phyloP scores from a whole-genome alignment of 352 stramenopile genomes.

The Vaucheria bursata region DNA sequence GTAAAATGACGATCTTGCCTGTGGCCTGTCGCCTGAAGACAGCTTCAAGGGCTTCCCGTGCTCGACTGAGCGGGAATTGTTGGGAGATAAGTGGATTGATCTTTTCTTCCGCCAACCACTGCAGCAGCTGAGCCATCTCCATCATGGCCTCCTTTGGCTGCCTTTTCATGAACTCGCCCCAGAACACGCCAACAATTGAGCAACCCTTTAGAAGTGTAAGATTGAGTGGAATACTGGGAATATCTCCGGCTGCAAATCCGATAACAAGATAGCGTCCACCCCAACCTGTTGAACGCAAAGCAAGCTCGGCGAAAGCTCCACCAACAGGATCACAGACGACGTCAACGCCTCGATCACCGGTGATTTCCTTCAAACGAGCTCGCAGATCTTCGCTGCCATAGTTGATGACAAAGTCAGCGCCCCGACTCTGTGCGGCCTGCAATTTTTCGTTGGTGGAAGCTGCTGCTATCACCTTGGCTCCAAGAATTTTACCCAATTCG shows the following conservation, averaged over 20 bases:
- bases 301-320: not conserved
- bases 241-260: conserved; percentile 28
- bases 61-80: not conserved
- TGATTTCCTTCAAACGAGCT: conserved; percentile 3
- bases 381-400: not conserved
- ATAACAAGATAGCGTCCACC: conserved; percentile 26
- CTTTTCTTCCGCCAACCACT: not conserved
- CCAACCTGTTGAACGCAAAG: conserved; percentile 2
- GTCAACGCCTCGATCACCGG: conserved; percentile 17
- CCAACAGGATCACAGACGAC: conserved; percentile 24
- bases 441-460: conserved; percentile 28
- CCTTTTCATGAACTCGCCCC: not conserved
- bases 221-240: conserved; percentile 22
- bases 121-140: not conserved
- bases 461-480: conserved; percentile 37
- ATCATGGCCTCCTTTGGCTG: not conserved
- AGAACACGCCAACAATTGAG: conserved; percentile 28
- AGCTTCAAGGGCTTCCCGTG: not conserved
- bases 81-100: conserved; percentile 3
- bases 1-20: not conserved
- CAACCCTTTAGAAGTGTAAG: conserved; percentile 25
- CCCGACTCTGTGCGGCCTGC: conserved; percentile 11
- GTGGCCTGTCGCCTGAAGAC: not conserved
- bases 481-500: not conserved
- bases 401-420: conserved; percentile 30